These are phyloP conservation scores for Entophlyctis luteolus DNA, from an alignment of 192 early-diverging fungal genomes.

Conservation along the genomic window DNA sequence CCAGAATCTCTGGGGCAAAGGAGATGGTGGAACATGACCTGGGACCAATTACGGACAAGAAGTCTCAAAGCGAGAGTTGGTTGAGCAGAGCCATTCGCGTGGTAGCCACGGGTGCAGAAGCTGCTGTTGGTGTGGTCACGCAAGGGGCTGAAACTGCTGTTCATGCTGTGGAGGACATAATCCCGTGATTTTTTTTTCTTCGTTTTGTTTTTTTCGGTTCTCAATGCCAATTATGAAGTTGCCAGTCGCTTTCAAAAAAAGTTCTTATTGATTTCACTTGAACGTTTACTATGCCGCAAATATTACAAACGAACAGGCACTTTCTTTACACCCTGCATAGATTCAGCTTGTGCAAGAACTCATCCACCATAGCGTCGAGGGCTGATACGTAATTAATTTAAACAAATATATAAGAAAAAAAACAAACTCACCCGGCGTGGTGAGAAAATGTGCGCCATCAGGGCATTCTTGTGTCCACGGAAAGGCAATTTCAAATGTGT, in stretches of 20 bases:
- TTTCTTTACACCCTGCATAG: too few relatives aligned
- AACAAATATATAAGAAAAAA: too few relatives aligned
- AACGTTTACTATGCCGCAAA: too few relatives aligned
- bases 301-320: too few relatives aligned
- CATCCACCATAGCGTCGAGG: too few relatives aligned
- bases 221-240: too few relatives aligned
- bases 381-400: too few relatives aligned
- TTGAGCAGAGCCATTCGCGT: slow-evolving; percentile 16
- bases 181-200: not conserved
- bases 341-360: too few relatives aligned
- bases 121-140: slow-evolving; percentile 8
- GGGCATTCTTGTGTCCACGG: slow-evolving; percentile 1
- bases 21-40: not conserved
- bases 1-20: not conserved
- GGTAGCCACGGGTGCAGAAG: slow-evolving; percentile 20
- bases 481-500: slow-evolving; percentile 7
- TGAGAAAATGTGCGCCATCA: not conserved
- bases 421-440: too few relatives aligned
- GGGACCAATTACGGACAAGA: not conserved
- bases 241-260: too few relatives aligned
- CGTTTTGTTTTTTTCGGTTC: not conserved
- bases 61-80: slow-evolving; percentile 5
- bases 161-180: slow-evolving; percentile 6
- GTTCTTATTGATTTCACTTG: too few relatives aligned
- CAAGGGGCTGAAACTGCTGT: slow-evolving; percentile 11